phyloP scores from a whole-genome alignment of 2,329 filamentous ascomycete species.

The Calonectria pteridis region DNA sequence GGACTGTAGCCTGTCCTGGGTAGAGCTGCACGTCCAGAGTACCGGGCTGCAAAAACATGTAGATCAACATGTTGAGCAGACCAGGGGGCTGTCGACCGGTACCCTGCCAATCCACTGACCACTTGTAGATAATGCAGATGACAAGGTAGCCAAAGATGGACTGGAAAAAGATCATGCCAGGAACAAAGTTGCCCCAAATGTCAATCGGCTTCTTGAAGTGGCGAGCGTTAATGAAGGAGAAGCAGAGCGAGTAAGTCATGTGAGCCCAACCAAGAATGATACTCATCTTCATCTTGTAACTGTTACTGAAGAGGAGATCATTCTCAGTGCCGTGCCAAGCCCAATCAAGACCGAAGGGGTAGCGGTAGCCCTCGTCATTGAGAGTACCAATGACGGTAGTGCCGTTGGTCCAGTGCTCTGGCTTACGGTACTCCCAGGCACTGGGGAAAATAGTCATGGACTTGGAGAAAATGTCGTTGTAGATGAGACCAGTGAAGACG shows the following conservation, averaged over 20 bases:
- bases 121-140: slow-evolving; percentile 96
- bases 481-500: slow-evolving; percentile 95
- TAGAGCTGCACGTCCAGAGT: slow-evolving; percentile 81
- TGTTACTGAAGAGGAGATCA: slow-evolving; percentile 95
- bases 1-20: slow-evolving; percentile 79
- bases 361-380: slow-evolving; percentile 79
- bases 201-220: slow-evolving; percentile 97
- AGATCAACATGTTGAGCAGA: slow-evolving; percentile 98
- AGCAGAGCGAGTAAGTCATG: slow-evolving; percentile 98
- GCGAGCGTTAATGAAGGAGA: slow-evolving; percentile 91
- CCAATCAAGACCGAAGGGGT: slow-evolving; percentile 96
- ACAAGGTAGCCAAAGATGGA: slow-evolving; percentile 98
- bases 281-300: slow-evolving; percentile 99
- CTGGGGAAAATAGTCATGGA: slow-evolving; percentile 90
- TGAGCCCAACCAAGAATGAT: slow-evolving; percentile 97
- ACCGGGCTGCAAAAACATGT: slow-evolving; percentile 97
- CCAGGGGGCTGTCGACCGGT: slow-evolving; percentile 80
- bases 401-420: slow-evolving; percentile 74
- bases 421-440: slow-evolving; percentile 85
- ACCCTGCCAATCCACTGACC: slow-evolving; percentile 86
- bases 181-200: slow-evolving; percentile 97
- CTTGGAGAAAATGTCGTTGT: slow-evolving; percentile 97
- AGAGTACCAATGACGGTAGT: slow-evolving; percentile 75
- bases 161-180: slow-evolving; percentile 99
- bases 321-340: slow-evolving; percentile 98